These are phyloP conservation scores for Acacia acuminata DNA, from an alignment of 306 rosid species.

Conservation along the genomic window DNA sequence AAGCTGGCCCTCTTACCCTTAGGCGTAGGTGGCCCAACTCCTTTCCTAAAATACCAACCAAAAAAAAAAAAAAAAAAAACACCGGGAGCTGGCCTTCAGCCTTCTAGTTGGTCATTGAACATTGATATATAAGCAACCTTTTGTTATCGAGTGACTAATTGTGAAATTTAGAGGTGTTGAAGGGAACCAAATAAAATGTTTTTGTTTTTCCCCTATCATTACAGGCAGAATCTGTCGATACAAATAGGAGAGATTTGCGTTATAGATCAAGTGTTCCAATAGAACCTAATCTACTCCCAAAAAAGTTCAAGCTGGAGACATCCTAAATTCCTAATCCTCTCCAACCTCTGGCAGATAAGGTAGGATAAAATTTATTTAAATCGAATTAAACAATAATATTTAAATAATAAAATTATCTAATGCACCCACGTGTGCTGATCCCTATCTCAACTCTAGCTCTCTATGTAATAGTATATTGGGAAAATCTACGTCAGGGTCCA, in stretches of 20 bases:
- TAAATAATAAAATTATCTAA: no score
- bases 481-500: no score
- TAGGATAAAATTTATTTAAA: not conserved
- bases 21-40: no score
- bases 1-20: no score
- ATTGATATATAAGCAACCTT: conserved; percentile 20
- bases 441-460: not conserved
- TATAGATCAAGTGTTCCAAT: no score
- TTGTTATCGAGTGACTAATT: not conserved
- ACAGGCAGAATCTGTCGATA: not conserved
- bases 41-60: no score
- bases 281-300: not conserved
- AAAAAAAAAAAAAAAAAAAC: no score
- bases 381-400: not conserved
- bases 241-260: not conserved
- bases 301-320: no score
- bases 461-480: no score
- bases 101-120: conserved; percentile 17
- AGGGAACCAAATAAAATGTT: not conserved
- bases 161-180: not conserved
- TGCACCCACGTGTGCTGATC: not conserved
- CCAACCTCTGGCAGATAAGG: not conserved
- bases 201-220: not conserved
- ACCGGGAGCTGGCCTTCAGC: no score
- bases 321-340: not conserved